phyloP scores from a whole-genome alignment of 2,329 filamentous ascomycete species.

The Aaosphaeria arxii region DNA sequence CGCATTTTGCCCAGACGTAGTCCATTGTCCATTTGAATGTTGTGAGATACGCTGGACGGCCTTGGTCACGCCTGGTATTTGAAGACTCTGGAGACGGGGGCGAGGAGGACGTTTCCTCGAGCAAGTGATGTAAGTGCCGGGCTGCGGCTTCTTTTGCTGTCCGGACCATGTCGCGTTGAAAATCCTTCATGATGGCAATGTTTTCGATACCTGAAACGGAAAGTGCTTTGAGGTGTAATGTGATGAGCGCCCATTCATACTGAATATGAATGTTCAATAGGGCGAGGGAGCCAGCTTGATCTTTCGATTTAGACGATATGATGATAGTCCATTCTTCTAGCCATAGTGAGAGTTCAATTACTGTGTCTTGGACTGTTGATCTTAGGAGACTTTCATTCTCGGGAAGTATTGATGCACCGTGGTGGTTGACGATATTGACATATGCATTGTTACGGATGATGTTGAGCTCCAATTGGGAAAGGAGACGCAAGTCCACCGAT shows the following conservation, averaged over 20 bases:
- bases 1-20: conserved; percentile 59
- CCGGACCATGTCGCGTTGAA: conserved; percentile 48
- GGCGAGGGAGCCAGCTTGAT: conserved; percentile 15
- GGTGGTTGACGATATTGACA: conserved; percentile 11
- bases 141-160: conserved; percentile 51
- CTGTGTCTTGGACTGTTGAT: conserved; percentile 17
- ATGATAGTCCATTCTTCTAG: conserved; percentile 41
- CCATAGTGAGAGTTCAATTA: conserved; percentile 33
- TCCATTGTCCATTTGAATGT: conserved; percentile 55
- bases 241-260: conserved; percentile 53
- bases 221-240: conserved; percentile 51
- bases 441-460: conserved; percentile 36
- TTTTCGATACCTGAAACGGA: conserved; percentile 50
- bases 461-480: conserved; percentile 53
- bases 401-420: neutral
- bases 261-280: conserved; percentile 51
- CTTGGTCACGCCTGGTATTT: neutral
- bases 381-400: conserved; percentile 17
- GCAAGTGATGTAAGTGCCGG: conserved; percentile 50
- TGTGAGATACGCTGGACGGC: conserved; percentile 41
- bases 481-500: conserved; percentile 49
- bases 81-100: neutral
- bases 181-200: conserved; percentile 50
- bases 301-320: conserved; percentile 11
- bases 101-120: conserved; percentile 22